Base-by-base conservation (phyloP, 83 land plant species). In the Diphasiastrum complanatum region DNA sequence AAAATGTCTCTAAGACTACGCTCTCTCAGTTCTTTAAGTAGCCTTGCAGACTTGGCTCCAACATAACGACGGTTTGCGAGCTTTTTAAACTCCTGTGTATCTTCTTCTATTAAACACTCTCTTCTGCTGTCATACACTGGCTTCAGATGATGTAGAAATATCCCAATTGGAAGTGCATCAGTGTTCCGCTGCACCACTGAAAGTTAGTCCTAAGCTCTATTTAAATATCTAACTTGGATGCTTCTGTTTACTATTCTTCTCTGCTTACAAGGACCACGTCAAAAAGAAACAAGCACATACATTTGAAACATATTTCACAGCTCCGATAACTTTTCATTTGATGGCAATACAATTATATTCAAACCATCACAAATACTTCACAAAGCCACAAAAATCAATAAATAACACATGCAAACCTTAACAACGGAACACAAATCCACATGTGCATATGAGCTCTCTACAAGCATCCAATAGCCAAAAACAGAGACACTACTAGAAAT, bases 121-220 rank as follows among this genome's bases (percentile, higher is more conserved):
- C 38, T 65, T 30, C 54, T 65, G 37, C 31, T 35, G 35, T 65
- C 68, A 6, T 52, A 37, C 33, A 47, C 27, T 12, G 54, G 37
- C 18, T 65, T 52, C 16, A 65, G 23, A 18, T 53, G 68, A 54
- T 65, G 54, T 16, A 65, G 61, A 36, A 65, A 65, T 8, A 52
- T 61, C 5, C 68, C 68, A 24, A 65, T 65, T 5, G 68, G 68
- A 23, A 65, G 20, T 10, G 64, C 64, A 61, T 40, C 64, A 29
- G 48, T 23, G 14, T 65, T 64, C 24, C 68, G 52, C 68, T 65
- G 68, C 43, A 65, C 33, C 20, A 51, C 29, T 5, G 16, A 37
- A 27, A 54, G 25, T 18, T 32, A 2, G 36, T 18, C 51, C 4
- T 47, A 5, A 18, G 16, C n/a, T 18, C 51, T 47, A 18, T 8